These are phyloP conservation scores for Leucoagaricus sp. DNA, from an alignment of 1,284 basidiomycete genomes.

Conservation along the genomic window DNA sequence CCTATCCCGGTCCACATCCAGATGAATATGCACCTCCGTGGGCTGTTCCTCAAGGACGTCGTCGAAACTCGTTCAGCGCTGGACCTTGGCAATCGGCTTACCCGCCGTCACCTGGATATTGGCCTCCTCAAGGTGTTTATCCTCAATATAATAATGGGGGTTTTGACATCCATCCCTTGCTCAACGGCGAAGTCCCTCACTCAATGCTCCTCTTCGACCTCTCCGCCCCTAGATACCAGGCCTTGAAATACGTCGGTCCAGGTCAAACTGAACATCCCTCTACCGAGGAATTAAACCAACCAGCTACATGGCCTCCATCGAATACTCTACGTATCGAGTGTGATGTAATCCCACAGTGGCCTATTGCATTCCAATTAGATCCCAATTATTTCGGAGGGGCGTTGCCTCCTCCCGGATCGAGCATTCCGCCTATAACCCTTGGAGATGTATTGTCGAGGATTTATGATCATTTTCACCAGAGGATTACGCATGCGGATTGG, in stretches of 20 bases:
- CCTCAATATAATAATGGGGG: too few relatives aligned
- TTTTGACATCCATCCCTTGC: conserved; percentile 50
- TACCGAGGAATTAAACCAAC: conserved; percentile 46
- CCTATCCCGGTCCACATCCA: conserved; percentile 36
- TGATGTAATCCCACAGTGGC: conserved; percentile 61
- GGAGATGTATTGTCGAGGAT: conserved; percentile 58
- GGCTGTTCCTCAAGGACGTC: conserved; percentile 18
- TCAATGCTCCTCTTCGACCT: conserved; percentile 58
- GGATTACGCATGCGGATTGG: conserved; percentile 62
- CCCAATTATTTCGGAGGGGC: not conserved
- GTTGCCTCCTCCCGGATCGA: conserved; percentile 12
- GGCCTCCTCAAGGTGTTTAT: too few relatives aligned
- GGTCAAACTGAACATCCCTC: conserved; percentile 39
- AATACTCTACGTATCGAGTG: conserved; percentile 58
- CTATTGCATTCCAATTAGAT: conserved; percentile 48
- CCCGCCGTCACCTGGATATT: too few relatives aligned
- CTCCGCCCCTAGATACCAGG: conserved; percentile 44
- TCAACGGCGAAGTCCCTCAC: conserved; percentile 54
- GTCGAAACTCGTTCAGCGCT: conserved; percentile 45
- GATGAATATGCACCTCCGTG: not conserved
- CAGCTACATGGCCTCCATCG: conserved; percentile 58
- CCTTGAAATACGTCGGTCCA: conserved; percentile 39
- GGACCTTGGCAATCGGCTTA: not conserved
- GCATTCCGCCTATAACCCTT: conserved; percentile 50
- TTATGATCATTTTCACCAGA: conserved; percentile 50